These are phyloP conservation scores for Dendrobium huoshanense DNA, from an alignment of 106 monocot genomes.

Conservation along the genomic window DNA sequence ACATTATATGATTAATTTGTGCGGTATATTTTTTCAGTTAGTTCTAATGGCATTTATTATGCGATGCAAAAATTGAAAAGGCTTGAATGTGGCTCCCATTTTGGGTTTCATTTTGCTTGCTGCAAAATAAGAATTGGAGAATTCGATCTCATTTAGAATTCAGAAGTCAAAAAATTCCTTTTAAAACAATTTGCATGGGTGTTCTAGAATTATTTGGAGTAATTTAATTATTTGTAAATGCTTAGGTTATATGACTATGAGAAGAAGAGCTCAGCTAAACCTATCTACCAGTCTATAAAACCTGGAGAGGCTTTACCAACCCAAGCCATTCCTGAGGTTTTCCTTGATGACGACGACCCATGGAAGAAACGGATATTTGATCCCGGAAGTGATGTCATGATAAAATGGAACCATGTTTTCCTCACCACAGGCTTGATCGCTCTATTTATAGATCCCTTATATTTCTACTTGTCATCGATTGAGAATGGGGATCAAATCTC, in stretches of 20 bases:
- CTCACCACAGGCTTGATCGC: conserved; percentile 49
- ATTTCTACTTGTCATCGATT: conserved; percentile 56
- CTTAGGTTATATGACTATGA: conserved; percentile 49
- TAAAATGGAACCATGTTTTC: conserved; percentile 64
- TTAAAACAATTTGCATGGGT: neutral
- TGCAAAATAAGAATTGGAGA: neutral
- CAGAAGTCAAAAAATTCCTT: neutral
- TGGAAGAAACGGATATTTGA: conserved; percentile 52
- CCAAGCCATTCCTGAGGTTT: conserved; percentile 5
- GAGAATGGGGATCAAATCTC: conserved; percentile 13
- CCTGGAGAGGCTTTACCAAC: conserved; percentile 2
- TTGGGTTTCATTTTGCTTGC: neutral
- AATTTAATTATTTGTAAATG: neutral
- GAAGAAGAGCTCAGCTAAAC: conserved; percentile 28
- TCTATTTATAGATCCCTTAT: conserved; percentile 61
- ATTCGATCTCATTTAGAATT: neutral
- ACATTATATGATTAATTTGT: neutral
- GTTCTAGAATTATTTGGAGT: neutral
- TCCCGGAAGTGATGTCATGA: conserved; percentile 46
- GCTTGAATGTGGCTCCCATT: neutral
- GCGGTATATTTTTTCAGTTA: neutral
- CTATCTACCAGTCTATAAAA: conserved; percentile 14
- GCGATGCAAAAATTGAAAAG: neutral
- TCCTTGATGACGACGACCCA: conserved; percentile 30
- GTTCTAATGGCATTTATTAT: neutral